Percentiles rank a stretch among this genome's conserved stretches.
Conservation (phyloP, 1,284 basidiomycete genomes). For the Ganoderma resinaceum region DNA sequence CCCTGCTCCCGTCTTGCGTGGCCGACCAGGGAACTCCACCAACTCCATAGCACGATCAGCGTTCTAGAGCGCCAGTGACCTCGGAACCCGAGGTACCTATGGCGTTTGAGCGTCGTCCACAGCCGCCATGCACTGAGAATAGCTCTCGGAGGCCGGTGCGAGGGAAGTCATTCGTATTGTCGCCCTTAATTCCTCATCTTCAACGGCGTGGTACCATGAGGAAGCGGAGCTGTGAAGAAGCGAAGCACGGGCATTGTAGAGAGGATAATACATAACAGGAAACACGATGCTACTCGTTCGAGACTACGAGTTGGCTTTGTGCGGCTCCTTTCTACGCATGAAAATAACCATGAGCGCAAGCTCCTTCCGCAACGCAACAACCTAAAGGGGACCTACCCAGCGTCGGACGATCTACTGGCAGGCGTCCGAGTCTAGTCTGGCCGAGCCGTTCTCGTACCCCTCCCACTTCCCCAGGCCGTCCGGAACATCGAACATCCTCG, state of each 20-base stretch:
- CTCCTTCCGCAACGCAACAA: not conserved
- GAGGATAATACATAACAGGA: not conserved
- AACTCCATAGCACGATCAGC: not conserved
- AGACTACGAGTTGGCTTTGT: not conserved
- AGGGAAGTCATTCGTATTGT: not conserved
- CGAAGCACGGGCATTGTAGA: not conserved
- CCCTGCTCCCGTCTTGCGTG: not conserved
- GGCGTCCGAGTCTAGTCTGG: conserved; percentile 31
- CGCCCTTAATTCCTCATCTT: not conserved
- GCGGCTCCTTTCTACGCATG: not conserved
- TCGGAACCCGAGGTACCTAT: conserved; percentile 1
- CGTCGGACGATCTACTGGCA: not conserved
- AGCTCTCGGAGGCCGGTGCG: not conserved
- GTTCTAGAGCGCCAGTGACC: not conserved
- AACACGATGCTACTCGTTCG: not conserved
- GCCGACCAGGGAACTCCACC: not conserved
- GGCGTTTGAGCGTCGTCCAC: not conserved
- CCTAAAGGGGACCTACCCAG: not conserved
- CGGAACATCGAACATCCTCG: conserved; percentile 60
- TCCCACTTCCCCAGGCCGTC: conserved; percentile 68
- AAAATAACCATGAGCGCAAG: not conserved
- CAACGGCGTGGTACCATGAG: not conserved
- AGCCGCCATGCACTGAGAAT: not conserved
- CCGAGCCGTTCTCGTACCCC: conserved; percentile 59
- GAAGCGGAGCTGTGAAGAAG: not conserved